phyloP scores from a whole-genome alignment of 83 land plant genomes.

The Picea engelmannii region DNA sequence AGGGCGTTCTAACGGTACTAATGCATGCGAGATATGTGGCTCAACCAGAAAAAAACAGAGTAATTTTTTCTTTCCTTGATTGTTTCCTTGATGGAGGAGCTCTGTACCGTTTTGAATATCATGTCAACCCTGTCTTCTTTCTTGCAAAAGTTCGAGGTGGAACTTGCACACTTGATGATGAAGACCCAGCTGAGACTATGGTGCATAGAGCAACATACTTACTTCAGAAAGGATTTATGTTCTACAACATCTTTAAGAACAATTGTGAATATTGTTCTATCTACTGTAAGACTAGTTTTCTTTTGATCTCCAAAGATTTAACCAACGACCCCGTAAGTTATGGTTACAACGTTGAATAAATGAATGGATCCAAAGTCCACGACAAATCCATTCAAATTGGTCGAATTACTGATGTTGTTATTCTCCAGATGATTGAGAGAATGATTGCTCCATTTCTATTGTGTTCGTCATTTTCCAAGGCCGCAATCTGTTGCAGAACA shows the following conservation, averaged over 20 bases:
- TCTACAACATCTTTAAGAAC: slow-evolving; percentile 79
- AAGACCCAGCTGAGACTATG: slow-evolving; percentile 69
- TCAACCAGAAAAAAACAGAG: slow-evolving; percentile 28
- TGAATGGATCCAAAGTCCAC: too few relatives aligned
- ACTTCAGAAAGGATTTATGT: slow-evolving; percentile 81
- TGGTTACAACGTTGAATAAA: too few relatives aligned
- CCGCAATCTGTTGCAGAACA: too few relatives aligned
- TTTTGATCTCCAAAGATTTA: too few relatives aligned
- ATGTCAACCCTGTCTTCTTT: slow-evolving; percentile 28
- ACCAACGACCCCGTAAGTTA: too few relatives aligned
- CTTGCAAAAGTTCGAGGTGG: slow-evolving; percentile 50
- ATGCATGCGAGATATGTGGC: slow-evolving; percentile 38
- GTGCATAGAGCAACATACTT: slow-evolving; percentile 77
- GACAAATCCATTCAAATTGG: too few relatives aligned
- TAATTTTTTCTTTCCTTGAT: slow-evolving; percentile 41
- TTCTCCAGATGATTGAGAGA: too few relatives aligned
- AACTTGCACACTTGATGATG: slow-evolving; percentile 53
- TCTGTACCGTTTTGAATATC: slow-evolving; percentile 46
- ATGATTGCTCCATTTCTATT: too few relatives aligned
- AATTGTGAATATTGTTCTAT: slow-evolving; percentile 93
- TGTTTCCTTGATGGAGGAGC: slow-evolving; percentile 42
- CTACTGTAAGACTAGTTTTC: slow-evolving; percentile 90
- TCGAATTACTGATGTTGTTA: too few relatives aligned
- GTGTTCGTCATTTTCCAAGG: too few relatives aligned
- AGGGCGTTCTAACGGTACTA: slow-evolving; percentile 23